Conservation (phyloP, 768 basidiomycete species). For the button mushroom (Agaricus bisporus) region DNA sequence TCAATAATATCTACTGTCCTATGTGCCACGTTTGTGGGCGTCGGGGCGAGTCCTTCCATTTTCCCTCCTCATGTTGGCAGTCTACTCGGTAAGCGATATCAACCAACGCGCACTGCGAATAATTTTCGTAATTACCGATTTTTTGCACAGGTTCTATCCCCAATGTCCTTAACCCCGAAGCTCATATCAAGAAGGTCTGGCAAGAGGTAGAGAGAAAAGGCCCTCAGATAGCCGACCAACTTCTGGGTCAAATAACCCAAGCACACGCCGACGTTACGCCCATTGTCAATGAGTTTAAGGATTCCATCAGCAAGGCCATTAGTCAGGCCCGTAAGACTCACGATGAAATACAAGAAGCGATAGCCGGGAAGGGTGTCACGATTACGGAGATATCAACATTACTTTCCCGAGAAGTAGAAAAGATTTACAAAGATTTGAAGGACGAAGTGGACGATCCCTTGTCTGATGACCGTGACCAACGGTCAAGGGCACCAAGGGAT, state of each 20-base stretch:
- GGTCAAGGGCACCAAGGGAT: conserved; percentile 1
- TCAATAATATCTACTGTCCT: background rate
- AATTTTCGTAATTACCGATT: too few species aligned
- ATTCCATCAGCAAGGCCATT: background rate
- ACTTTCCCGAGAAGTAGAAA: background rate
- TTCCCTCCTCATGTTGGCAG: too few species aligned
- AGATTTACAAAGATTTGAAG: background rate
- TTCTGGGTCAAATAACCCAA: background rate
- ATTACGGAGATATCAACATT: background rate
- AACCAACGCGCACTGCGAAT: too few species aligned
- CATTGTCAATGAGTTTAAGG: background rate
- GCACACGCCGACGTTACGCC: background rate
- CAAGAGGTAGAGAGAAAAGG: background rate
- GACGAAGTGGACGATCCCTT: conserved; percentile 9
- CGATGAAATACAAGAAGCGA: background rate
- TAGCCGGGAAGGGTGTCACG: background rate
- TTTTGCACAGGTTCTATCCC: background rate
- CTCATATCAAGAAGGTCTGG: background rate
- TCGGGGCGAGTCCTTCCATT: too few species aligned
- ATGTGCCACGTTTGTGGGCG: background rate
- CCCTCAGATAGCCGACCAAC: background rate
- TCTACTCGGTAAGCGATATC: too few species aligned
- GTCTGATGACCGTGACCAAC: conserved; percentile 8
- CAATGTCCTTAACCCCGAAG: background rate
- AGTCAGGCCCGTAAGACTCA: background rate